Evolutionary conservation across 108 stramenopile genomes (phyloP).

Genomic region (Pseudonitzschia multistriata): DNA sequence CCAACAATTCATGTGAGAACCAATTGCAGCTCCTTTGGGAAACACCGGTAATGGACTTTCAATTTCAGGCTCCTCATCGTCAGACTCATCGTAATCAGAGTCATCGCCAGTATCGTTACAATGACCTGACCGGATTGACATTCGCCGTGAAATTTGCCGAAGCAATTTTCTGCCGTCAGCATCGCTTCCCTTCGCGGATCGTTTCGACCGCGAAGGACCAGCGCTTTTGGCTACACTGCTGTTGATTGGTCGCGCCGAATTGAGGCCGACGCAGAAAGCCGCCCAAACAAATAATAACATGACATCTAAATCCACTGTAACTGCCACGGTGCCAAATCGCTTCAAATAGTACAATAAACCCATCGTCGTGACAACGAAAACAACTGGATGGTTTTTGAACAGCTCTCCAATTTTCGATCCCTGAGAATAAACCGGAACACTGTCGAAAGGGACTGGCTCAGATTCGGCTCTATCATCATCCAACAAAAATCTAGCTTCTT

Average conservation of each 20-base stretch:
- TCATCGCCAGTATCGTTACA: too few relatives aligned
- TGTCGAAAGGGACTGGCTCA: constrained; percentile 39
- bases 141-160: constrained; percentile 14
- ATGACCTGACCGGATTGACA: background rate
- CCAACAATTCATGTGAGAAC: constrained; percentile 74
- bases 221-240: constrained; percentile 36
- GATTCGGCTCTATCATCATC: constrained; percentile 42
- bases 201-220: background rate
- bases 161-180: constrained; percentile 26
- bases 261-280: constrained; percentile 49
- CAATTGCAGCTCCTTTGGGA: constrained; percentile 65
- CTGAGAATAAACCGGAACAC: constrained; percentile 22
- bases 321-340: constrained; percentile 14
- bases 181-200: background rate
- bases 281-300: constrained; percentile 46
- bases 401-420: constrained; percentile 32
- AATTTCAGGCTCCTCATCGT: constrained; percentile 15
- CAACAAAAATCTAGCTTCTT: constrained; percentile 38
- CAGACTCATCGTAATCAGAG: constrained; percentile 6
- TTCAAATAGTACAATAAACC: constrained; percentile 15
- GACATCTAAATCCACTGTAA: constrained; percentile 53
- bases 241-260: constrained; percentile 45
- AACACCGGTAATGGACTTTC: constrained; percentile 48
- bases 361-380: constrained; percentile 29
- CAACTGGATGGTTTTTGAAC: constrained; percentile 43